Evolutionary conservation across 2,329 filamentous ascomycete genomes (phyloP), one percentile per base, ranked within the genome.

Genomic region (Lachnellula arida): DNA sequence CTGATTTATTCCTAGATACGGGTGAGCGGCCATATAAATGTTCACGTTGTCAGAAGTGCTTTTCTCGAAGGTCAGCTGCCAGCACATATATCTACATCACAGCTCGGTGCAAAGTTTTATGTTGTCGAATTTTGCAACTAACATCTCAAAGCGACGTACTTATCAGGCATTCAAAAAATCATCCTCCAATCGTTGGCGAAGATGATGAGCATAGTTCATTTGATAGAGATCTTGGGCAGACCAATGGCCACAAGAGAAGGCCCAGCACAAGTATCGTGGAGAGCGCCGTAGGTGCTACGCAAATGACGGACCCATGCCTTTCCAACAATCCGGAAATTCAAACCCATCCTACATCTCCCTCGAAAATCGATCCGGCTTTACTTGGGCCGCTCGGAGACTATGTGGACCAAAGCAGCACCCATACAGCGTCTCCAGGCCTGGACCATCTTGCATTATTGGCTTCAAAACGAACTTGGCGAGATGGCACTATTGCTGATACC

Each of bases 21-120:
- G 75, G 78, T 54, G 78, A 81, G 68, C 75, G 77, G 50, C 78
- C 78, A 1, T 81, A 80, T 61, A 74, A 78, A 63, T 81, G 78
- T 62, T 74, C 71, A 57, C 74, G 77, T 51, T 81, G 78, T 64
- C 75, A 78, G 58, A 81, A 81, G 63, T 74, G 77, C 55, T 81
- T 80, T 63, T 79, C 78, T 19, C 71, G 78, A 68, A 81, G 78
- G 78, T 80, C 64, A 63, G 65, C 54, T 48, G 23, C 34, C 40
- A 42, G 15, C n/a, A 25, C 23, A 6, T 23, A 78, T 75, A 67
- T 75, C 78, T 69, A 34, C 37, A 3, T 5, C 48, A 75, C 8
- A 28, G 25, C 25, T 28, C 25, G 25, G 23, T 40, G 15, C 6
- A 35, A 44, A 19, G 22, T 19, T 35, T 15, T 28, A 19, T 23